Conservation (phyloP, 768 basidiomycete genomes). For the Termitomyces sp. region DNA sequence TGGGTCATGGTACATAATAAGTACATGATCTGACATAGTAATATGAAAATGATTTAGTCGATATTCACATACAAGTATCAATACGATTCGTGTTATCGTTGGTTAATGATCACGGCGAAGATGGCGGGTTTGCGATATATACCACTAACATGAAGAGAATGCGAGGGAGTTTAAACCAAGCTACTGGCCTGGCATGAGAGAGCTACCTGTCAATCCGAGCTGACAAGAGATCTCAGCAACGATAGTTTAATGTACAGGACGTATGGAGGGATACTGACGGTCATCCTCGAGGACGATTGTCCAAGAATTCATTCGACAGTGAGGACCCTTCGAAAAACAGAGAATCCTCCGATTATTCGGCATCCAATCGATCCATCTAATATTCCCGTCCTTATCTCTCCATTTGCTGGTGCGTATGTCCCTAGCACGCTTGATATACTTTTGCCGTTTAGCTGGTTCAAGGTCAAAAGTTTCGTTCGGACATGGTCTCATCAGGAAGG, state of each 20-base stretch:
- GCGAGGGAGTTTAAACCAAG: neutral
- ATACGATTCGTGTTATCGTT: too few species aligned
- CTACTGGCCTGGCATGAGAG: neutral
- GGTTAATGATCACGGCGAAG: too few species aligned
- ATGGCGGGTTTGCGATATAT: too few species aligned
- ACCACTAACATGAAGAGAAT: too few species aligned
- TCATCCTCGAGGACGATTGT: neutral
- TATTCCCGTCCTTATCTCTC: neutral
- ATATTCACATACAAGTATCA: too few species aligned
- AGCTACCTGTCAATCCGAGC: neutral
- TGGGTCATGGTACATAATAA: too few species aligned
- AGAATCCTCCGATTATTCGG: neutral
- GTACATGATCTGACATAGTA: too few species aligned
- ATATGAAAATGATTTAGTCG: too few species aligned
- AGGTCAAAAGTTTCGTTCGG: neutral
- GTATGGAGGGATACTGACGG: neutral
- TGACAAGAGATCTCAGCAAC: neutral
- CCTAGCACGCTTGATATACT: neutral
- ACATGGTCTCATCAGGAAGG: neutral
- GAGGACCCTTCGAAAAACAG: neutral
- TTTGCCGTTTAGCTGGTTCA: neutral
- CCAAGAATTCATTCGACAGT: neutral
- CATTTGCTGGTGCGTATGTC: neutral
- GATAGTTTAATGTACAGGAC: too few species aligned
- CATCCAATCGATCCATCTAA: conserved; percentile 4